Evolutionary conservation across 306 rosid genomes (phyloP), one percentile per base, ranked within the genome.

Genomic region (Senna siamea): DNA sequence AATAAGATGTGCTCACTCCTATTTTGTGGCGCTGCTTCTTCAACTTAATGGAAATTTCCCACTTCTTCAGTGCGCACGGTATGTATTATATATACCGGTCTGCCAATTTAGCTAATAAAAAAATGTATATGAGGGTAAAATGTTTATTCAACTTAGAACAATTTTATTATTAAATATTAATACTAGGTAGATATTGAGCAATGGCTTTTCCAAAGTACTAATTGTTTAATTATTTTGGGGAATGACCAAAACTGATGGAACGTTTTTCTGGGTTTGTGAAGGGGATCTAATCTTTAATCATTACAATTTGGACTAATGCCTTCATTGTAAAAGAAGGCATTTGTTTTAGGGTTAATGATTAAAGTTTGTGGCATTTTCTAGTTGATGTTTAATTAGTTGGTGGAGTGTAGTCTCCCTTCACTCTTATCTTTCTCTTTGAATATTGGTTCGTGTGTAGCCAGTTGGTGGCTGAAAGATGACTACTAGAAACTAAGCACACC

Each of bases 331-430:
- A 79, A 62, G 54, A 78, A 67, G 70, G 47, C 52, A 61, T 67
- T 58, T 64, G 20, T 76, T 82, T 43, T 6, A 14, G 53, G 59
- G 63, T 17, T 81, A 75, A 88, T 80, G 80, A 87, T 86, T 82
- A 84, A 80, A 80, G 85, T 44, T 28, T 32, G 57, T 17, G 80
- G 67, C 77, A 51, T 9, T 71, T 46, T 22, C 65, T 26, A 26
- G 30, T 66, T 73, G 56, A 15, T 73, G 41, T 73, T 37, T 5
- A 8, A 59, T 53, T 28, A 72, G 78, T 66, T 76, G 83, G 86
- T 82, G 87, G 73, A 51, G 48, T 59, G 50, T 59, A 20, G 64
- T 17, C 54, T 14, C 64, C 0, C 13, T 41, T 30, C 26, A 17
- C 6, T 14, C 5, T 14, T 2, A 7, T 41, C 7, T 41, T 34